Base-by-base conservation (phyloP, 345 rosid species). In the Sapria himalayana region DNA sequence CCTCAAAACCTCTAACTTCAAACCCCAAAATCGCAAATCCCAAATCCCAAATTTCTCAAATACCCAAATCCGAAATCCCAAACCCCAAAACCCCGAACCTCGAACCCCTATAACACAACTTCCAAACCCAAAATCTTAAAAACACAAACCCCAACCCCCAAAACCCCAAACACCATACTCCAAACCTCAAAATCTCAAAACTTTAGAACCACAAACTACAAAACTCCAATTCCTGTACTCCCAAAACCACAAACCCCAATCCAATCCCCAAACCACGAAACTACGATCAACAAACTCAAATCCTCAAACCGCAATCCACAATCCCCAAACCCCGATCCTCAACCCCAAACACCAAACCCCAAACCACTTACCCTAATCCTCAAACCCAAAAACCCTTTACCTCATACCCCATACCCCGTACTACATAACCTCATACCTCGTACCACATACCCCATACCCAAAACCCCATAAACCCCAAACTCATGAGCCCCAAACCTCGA, bases 361-460 rank as follows among this genome's bases (percentile, higher is more conserved):
- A 29, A 29, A 43, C 47, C n/a, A n/a, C n/a, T n/a, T n/a, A n/a
- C 49, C 49, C 29, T 25, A 43, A 34, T 36, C 47, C 29, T 36
- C 47, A 1, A 25, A 43, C 17, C 27, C 36, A 34, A 34, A 25
- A 43, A 29, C 25, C 24, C n/a, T 17, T 25, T 36, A 34, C 47
- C 31, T n/a, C n/a, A 43, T 17, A 43, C 22, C 48, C 36, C 31
- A 43, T n/a, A 43, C 48, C 48, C 48, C 31, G 21, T 20, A 20
- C n/a, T 6, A 6, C 29, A n/a, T n/a, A 22, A 3, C 21, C 29
- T 19, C 29, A 3, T 2, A 0, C 5, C 43, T 19, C 2, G 15
- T 12, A 0, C 18, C 43, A 0, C 0, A 22, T 4, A 4, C 43
- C 29, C 2, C 0, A 22, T 5, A 4, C n/a, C n/a, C n/a, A n/a